Percentiles rank a stretch among this genome's conserved stretches.
Conservation (phyloP, 306 rosid species). For the Leucaena leucocephala region DNA sequence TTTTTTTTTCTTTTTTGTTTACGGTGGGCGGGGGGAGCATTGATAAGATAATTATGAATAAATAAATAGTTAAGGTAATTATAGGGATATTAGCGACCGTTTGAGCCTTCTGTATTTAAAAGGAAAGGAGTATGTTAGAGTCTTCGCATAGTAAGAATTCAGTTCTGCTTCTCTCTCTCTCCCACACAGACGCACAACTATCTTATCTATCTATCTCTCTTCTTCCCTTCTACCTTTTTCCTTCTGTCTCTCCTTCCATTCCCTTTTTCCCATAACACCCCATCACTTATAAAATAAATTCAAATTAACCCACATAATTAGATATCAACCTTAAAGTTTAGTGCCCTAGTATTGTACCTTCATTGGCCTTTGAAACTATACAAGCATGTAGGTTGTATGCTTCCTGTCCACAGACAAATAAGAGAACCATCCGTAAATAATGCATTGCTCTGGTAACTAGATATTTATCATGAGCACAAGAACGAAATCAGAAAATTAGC, state of each 20-base stretch:
- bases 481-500: slow-evolving; percentile 19
- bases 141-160: too few species aligned
- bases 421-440: slow-evolving; percentile 24
- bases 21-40: too few species aligned
- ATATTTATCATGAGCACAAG: background rate
- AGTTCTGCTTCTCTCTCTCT: too few species aligned
- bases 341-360: slow-evolving; percentile 34
- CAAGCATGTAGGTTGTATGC: slow-evolving; percentile 23
- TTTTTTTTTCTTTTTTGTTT: background rate
- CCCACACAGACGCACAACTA: background rate
- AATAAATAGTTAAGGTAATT: background rate
- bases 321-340: slow-evolving; percentile 15
- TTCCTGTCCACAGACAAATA: slow-evolving; percentile 41
- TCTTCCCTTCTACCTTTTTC: background rate
- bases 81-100: too few species aligned
- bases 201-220: background rate
- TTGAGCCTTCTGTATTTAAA: background rate
- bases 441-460: slow-evolving; percentile 29
- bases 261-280: background rate
- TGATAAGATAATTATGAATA: background rate
- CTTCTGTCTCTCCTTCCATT: background rate
- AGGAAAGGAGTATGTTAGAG: background rate
- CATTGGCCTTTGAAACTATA: slow-evolving; percentile 30
- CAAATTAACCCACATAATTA: slow-evolving; percentile 26
- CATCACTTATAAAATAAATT: slow-evolving; percentile 3